phyloP scores from a whole-genome alignment of 1,139 yeast genomes.

The Wickerhamiella pararugosa region DNA sequence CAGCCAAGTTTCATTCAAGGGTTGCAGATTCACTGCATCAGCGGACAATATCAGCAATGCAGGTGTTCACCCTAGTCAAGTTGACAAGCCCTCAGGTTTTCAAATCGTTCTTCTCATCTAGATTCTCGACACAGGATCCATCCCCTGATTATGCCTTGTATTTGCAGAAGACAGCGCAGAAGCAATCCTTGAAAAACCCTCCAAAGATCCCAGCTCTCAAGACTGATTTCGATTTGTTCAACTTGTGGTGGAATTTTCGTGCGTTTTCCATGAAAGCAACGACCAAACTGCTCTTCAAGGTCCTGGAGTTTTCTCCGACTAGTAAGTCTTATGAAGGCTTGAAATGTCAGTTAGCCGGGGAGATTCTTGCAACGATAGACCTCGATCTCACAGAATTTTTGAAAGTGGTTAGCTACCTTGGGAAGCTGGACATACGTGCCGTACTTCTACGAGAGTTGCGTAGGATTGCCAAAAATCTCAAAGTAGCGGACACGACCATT shows the following conservation, averaged over 20 bases:
- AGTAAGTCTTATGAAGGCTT: neutral
- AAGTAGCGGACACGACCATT: neutral
- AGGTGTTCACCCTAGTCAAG: constrained; percentile 1
- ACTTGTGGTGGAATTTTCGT: constrained; percentile 7
- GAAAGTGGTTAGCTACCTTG: neutral
- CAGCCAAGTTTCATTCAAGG: constrained; percentile 14
- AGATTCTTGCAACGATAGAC: neutral
- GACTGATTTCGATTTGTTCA: constrained; percentile 2
- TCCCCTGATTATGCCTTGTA: neutral
- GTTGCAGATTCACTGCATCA: constrained; percentile 9
- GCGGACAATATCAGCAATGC: neutral
- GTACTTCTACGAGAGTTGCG: neutral
- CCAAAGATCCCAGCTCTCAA: neutral
- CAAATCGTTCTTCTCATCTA: constrained; percentile 5
- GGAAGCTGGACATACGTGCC: neutral
- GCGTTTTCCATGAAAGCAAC: neutral
- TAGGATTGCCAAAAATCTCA: neutral
- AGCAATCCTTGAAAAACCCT: no score
- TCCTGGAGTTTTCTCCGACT: neutral
- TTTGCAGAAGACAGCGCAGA: neutral
- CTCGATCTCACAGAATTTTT: neutral
- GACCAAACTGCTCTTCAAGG: neutral
- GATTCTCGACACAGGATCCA: neutral
- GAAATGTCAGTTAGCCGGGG: constrained; percentile 4
- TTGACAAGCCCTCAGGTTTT: constrained; percentile 2